Base-by-base conservation (phyloP, 495 filamentous ascomycete species). In the Gamarada debralockiae region DNA sequence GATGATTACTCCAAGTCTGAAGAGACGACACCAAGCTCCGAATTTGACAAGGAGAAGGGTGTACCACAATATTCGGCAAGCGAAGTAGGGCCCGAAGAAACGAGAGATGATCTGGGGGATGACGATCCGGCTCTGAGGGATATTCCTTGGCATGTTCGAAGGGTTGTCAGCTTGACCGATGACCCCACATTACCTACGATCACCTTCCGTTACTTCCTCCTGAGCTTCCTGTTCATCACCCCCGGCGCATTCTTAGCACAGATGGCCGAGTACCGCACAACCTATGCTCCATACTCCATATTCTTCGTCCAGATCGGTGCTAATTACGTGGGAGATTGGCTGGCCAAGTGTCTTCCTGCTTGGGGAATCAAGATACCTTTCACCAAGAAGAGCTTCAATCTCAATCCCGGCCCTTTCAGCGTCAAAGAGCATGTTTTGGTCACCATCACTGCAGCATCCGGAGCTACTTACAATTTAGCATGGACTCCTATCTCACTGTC, bases 361-460 rank as follows among this genome's bases (percentile, higher is more conserved):
- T 73, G 69, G 62, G 63, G 60, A 12, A 52, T 81, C 34, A 65
- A 67, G 0, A 48, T 80, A 9, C 77, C 77, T 1, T 72, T 77
- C 41, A 78, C 73, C 2, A 65, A 55, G 15, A 70, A 64, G 66
- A 64, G 65, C n/a, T 79, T 78, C 56, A 75, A 59, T 46, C 59
- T 81, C 13, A 81, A 81, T 50, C 78, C 78, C 0, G 78, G 75
- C 0, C 77, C 78, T 0, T 83, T 80, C 33, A 78, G 72, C 42
- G 66, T 74, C 50, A 81, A 79, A 61, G 78, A 83, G 55, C 79
- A 81, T 64, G 76, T 81, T 7, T 60, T 83, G 17, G 71, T 81
- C 2, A 78, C 75, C 6, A 59, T 81, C 34, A 75, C 77, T 0
- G 75, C 79, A 2, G 73, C 75, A 5, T 78, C 77, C 6, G 79